A percentile compares a stretch with the other conserved stretches of the same genome.
These are phyloP conservation scores for Boletus sp. DNA, from an alignment of 768 basidiomycete species.

Conservation along the genomic window DNA sequence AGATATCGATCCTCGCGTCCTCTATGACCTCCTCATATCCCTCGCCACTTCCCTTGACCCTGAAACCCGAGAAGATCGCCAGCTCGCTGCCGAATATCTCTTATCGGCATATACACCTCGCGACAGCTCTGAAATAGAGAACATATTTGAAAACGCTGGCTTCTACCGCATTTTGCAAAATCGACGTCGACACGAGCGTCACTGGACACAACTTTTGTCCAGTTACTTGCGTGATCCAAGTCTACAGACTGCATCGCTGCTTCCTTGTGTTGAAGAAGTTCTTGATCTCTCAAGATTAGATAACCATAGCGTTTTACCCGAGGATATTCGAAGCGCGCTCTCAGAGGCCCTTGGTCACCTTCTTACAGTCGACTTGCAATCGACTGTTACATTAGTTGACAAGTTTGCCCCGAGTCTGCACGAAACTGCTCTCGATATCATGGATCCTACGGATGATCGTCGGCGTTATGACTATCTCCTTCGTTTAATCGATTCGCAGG, in stretches of 20 bases:
- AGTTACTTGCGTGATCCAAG: constrained; percentile 76
- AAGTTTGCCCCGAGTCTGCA: constrained; percentile 66
- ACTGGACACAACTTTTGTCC: constrained; percentile 71
- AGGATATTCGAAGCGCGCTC: constrained; percentile 52
- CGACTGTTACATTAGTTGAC: constrained; percentile 74
- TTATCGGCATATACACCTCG: constrained; percentile 88
- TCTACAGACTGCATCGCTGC: constrained; percentile 55
- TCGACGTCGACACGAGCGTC: constrained; percentile 70
- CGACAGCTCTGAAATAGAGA: constrained; percentile 62
- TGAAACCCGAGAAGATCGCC: constrained; percentile 87
- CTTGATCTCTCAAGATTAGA: constrained; percentile 44
- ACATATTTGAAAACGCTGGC: constrained; percentile 73
- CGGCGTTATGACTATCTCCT: constrained; percentile 76
- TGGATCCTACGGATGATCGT: constrained; percentile 45
- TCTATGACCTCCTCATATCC: constrained; percentile 73
- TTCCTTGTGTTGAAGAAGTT: constrained; percentile 62
- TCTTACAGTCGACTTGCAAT: constrained; percentile 53
- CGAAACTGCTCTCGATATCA: constrained; percentile 49
- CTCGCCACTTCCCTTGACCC: constrained; percentile 74
- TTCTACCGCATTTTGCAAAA: constrained; percentile 89
- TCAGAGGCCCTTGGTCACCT: constrained; percentile 61
- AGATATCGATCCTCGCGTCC: constrained; percentile 54
- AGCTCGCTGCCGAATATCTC: constrained; percentile 91
- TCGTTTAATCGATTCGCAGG: constrained; percentile 54
- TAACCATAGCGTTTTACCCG: constrained; percentile 51